Conservation (phyloP, 2,329 filamentous ascomycete genomes). For the Penicillium olsonii region DNA sequence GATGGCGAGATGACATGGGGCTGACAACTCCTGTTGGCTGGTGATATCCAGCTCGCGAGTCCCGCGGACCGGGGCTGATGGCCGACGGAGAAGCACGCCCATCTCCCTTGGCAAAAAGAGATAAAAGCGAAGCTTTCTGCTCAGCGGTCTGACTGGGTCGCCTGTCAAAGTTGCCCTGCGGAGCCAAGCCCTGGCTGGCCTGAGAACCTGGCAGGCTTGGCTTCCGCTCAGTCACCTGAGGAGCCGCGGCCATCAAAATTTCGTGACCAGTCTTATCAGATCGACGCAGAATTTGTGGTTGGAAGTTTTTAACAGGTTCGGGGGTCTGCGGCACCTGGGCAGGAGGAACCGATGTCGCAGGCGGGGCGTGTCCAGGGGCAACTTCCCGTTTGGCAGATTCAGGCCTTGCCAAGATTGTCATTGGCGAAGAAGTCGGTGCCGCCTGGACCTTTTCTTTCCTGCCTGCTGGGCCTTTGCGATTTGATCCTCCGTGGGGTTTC, state of each 20-base stretch:
- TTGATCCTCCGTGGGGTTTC: slow-evolving; percentile 25
- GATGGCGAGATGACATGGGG: slow-evolving; percentile 31
- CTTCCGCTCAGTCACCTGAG: slow-evolving; percentile 15
- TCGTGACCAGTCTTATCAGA: slow-evolving; percentile 44
- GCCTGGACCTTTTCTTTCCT: slow-evolving; percentile 23
- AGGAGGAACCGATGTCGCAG: slow-evolving; percentile 14
- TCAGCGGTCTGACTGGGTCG: slow-evolving; percentile 45
- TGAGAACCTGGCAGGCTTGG: slow-evolving; percentile 14
- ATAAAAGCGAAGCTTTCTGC: slow-evolving; percentile 56
- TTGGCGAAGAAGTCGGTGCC: slow-evolving; percentile 33
- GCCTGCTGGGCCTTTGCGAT: slow-evolving; percentile 24
- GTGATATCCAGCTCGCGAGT: slow-evolving; percentile 21
- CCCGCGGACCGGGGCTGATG: slow-evolving; percentile 22
- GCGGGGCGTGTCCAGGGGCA: slow-evolving; percentile 13
- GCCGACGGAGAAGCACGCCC: slow-evolving; percentile 21
- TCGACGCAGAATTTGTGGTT: slow-evolving; percentile 57
- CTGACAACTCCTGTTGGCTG: slow-evolving; percentile 31
- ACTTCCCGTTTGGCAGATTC: slow-evolving; percentile 32
- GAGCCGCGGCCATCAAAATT: slow-evolving; percentile 20
- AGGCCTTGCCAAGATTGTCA: slow-evolving; percentile 42
- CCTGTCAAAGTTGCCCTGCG: slow-evolving; percentile 33
- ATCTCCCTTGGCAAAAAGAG: slow-evolving; percentile 61
- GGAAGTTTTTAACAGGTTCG: slow-evolving; percentile 49
- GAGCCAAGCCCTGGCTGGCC: slow-evolving; percentile 17
- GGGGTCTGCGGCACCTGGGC: slow-evolving; percentile 27